phyloP scores from a whole-genome alignment of 2,329 filamentous ascomycete genomes.

The Parafenestella ontariensis region DNA sequence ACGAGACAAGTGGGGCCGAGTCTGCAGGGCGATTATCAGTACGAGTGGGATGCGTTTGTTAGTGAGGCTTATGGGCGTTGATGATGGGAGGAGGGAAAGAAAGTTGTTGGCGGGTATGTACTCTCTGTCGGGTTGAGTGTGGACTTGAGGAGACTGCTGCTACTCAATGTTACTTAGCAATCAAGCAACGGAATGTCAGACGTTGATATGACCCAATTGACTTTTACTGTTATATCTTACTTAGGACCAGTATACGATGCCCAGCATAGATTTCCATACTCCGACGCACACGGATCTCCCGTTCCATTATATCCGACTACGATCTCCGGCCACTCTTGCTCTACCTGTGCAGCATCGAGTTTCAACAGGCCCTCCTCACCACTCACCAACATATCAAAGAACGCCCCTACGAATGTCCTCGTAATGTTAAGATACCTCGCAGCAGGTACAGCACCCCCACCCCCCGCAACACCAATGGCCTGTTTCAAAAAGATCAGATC shows the following conservation, averaged over 20 bases:
- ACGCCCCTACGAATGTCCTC: slow-evolving; percentile 13
- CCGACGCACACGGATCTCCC: not conserved
- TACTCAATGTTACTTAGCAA: too few species aligned
- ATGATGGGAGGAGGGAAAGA: too few species aligned
- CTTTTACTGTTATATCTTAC: too few species aligned
- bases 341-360: not conserved
- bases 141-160: too few species aligned
- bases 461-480: slow-evolving; percentile 10
- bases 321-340: slow-evolving; percentile 6
- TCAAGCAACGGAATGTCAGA: too few species aligned
- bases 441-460: slow-evolving; percentile 8
- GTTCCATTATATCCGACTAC: slow-evolving; percentile 8
- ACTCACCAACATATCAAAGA: slow-evolving; percentile 3
- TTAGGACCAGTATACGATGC: not conserved
- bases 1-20: slow-evolving; percentile 24
- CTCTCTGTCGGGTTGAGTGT: too few species aligned
- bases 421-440: slow-evolving; percentile 12
- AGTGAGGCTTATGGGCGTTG: slow-evolving; percentile 29
- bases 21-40: slow-evolving; percentile 31
- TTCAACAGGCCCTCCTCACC: not conserved
- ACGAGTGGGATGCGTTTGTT: slow-evolving; percentile 35
- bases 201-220: too few species aligned
- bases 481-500: slow-evolving; percentile 20
- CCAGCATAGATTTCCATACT: not conserved
- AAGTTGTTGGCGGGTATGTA: too few species aligned